phyloP scores from a whole-genome alignment of 331 rosid genomes.

The Saraca asoca region DNA sequence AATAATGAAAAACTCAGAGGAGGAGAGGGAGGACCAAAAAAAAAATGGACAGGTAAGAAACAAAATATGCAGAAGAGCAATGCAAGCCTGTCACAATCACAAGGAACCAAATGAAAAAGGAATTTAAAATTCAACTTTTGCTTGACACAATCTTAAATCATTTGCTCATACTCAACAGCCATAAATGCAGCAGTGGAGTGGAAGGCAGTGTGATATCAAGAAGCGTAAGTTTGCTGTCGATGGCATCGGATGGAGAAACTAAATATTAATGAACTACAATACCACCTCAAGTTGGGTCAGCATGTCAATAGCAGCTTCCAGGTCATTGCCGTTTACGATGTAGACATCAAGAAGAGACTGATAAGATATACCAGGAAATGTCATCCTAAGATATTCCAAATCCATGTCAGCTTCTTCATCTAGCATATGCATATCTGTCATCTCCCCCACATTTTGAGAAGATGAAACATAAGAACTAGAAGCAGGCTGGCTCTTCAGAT shows the following conservation, averaged over 20 bases:
- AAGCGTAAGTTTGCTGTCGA: background rate
- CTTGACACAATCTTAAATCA: constrained; percentile 8
- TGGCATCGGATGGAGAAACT: background rate
- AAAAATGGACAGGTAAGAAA: constrained; percentile 7
- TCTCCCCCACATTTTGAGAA: constrained; percentile 40
- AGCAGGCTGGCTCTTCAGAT: constrained; percentile 42
- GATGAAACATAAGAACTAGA: constrained; percentile 46
- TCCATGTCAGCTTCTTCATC: constrained; percentile 64
- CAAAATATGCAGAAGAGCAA: background rate
- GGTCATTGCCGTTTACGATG: constrained; percentile 57
- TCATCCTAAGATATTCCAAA: constrained; percentile 67
- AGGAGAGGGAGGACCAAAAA: background rate
- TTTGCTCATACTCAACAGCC: constrained; percentile 3
- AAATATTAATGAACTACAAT: constrained; percentile 6
- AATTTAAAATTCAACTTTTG: background rate
- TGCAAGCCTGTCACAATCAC: background rate
- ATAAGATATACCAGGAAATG: constrained; percentile 62
- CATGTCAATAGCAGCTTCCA: constrained; percentile 77
- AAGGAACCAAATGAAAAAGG: too few relatives aligned
- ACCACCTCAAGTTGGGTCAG: constrained; percentile 86
- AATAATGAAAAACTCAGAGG: background rate
- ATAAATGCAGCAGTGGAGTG: background rate
- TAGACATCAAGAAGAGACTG: constrained; percentile 74
- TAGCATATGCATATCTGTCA: constrained; percentile 39
- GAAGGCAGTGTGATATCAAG: background rate